These are phyloP conservation scores for Phytophthora brassicae DNA, from an alignment of 352 stramenopile species.

Conservation along the genomic window DNA sequence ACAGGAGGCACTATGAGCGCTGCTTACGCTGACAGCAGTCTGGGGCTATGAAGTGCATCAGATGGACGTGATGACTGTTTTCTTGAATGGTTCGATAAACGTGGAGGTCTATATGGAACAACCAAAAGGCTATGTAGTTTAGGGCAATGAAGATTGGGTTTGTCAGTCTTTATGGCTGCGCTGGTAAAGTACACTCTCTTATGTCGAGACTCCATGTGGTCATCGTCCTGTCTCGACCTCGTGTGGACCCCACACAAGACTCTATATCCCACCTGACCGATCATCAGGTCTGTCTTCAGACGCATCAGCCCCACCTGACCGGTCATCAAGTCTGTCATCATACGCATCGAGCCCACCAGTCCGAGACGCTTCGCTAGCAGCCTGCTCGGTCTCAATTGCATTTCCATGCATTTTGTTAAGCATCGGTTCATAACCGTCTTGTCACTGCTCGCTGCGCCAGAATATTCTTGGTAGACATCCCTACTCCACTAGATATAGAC, in stretches of 20 bases:
- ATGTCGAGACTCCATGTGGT: no score
- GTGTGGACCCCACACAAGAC: no score
- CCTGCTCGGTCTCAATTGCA: no score
- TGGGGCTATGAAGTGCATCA: background rate
- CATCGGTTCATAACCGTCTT: background rate
- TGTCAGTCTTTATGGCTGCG: constrained; percentile 22
- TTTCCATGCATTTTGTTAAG: background rate
- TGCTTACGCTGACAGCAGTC: background rate
- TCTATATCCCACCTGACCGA: background rate
- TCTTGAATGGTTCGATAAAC: constrained; percentile 8
- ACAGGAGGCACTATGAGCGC: background rate
- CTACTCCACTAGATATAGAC: background rate
- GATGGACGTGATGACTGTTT: background rate
- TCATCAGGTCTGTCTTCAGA: no score
- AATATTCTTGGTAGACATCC: background rate
- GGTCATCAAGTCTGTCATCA: no score
- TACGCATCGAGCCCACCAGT: no score
- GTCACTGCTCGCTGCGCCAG: background rate
- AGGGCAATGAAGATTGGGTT: constrained; percentile 18
- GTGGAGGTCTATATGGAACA: constrained; percentile 28
- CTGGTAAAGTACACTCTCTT: no score
- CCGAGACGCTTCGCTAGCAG: no score
- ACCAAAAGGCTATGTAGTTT: constrained; percentile 6
- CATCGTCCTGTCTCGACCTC: no score
- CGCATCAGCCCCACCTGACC: background rate